These are phyloP conservation scores for Boletus tomentosulus DNA, from an alignment of 768 basidiomycete species.

Conservation along the genomic window DNA sequence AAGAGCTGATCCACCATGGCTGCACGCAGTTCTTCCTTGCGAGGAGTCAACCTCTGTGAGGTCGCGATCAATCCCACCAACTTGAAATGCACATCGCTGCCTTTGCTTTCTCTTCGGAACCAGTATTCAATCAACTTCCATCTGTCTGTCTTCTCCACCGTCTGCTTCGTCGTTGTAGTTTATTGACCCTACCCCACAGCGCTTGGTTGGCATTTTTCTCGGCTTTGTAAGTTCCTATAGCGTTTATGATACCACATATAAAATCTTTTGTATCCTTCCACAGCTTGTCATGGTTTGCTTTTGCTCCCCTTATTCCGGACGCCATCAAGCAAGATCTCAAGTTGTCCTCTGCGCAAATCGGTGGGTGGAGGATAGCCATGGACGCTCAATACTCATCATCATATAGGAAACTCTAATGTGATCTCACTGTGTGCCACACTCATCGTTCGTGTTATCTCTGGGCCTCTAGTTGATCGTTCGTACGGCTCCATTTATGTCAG, in stretches of 20 bases:
- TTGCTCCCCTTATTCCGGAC: conserved; percentile 56
- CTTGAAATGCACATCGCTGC: conserved; percentile 48
- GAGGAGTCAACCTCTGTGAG: conserved; percentile 6
- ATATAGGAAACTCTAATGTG: conserved; percentile 45
- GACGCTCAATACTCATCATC: background rate
- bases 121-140: conserved; percentile 51
- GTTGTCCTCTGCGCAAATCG: conserved; percentile 44
- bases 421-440: conserved; percentile 46
- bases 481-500: background rate
- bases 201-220: conserved; percentile 45
- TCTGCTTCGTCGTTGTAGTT: background rate
- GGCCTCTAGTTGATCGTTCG: conserved; percentile 47
- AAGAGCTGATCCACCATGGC: conserved; percentile 3
- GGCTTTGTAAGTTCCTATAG: conserved; percentile 35
- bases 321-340: conserved; percentile 51
- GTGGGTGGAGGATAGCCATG: conserved; percentile 12
- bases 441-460: conserved; percentile 42
- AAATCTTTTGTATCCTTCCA: background rate
- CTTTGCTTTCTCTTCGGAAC: conserved; percentile 45
- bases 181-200: conserved; percentile 15
- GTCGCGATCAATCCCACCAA: conserved; percentile 44
- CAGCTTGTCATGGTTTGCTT: conserved; percentile 52
- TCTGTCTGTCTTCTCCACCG: conserved; percentile 29
- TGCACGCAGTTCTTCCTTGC: background rate
- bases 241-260: background rate